phyloP scores from a whole-genome alignment of 352 stramenopile genomes.

The Saprolegnia diclina region DNA sequence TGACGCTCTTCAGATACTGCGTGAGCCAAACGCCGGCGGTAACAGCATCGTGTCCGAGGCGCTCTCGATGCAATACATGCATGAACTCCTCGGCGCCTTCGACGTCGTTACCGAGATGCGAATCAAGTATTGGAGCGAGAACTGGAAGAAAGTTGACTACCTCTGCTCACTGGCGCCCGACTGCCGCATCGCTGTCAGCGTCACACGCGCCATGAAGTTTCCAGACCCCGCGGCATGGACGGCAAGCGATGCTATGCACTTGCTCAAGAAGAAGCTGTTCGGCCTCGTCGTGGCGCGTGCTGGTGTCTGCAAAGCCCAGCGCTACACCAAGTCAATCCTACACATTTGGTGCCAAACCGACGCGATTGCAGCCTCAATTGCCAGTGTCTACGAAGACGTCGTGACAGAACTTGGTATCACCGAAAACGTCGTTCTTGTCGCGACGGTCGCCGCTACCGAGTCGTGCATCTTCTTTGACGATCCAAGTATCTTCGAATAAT shows the following conservation, averaged over 20 bases:
- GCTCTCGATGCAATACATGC: conserved; percentile 32
- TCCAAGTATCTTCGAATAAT: neutral
- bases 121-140: conserved; percentile 31
- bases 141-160: conserved; percentile 34
- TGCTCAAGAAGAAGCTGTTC: conserved; percentile 26
- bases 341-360: conserved; percentile 27
- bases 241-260: neutral
- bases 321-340: conserved; percentile 25
- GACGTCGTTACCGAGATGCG: conserved; percentile 32
- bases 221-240: conserved; percentile 2
- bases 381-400: conserved; percentile 10
- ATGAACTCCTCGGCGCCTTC: conserved; percentile 25
- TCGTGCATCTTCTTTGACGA: conserved; percentile 18
- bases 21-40: conserved; percentile 30
- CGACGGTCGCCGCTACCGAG: conserved; percentile 11
- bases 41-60: conserved; percentile 32
- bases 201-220: conserved; percentile 27
- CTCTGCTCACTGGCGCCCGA: conserved; percentile 2
- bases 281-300: conserved; percentile 18
- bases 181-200: conserved; percentile 10
- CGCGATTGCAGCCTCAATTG: conserved; percentile 4
- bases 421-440: conserved; percentile 14
- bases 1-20: conserved; percentile 9
- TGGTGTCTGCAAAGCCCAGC: conserved; percentile 11
- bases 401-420: neutral